phyloP scores from a whole-genome alignment of 495 filamentous ascomycete species.

The Parathielavia hyrcaniae region DNA sequence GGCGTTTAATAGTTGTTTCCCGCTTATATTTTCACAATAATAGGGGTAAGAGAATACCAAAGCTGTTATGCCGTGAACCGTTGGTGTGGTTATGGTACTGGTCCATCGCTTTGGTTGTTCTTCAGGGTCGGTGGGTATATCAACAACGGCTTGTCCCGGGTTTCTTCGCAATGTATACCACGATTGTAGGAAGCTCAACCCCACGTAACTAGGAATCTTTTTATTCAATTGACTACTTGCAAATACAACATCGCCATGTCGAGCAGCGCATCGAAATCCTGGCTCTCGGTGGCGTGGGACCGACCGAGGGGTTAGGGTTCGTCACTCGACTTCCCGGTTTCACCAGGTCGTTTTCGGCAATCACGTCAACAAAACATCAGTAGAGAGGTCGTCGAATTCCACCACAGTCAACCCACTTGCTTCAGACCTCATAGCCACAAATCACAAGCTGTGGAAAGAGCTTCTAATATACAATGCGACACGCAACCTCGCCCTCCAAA shows the following conservation, averaged over 20 bases:
- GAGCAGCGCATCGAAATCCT: too few species aligned
- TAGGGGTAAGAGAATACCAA: neutral
- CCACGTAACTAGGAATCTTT: too few species aligned
- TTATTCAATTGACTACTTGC: too few species aligned
- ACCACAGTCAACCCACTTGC: neutral
- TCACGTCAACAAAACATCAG: slow-evolving; percentile 16
- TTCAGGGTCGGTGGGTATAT: neutral
- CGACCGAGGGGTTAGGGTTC: slow-evolving; percentile 11
- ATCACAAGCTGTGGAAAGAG: neutral
- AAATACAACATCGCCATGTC: too few species aligned
- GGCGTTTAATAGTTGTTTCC: neutral
- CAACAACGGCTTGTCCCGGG: too few species aligned
- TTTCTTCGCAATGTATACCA: too few species aligned
- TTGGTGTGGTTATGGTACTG: too few species aligned
- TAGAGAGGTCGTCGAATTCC: neutral
- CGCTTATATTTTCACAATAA: neutral
- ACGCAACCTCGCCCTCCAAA: slow-evolving; percentile 12
- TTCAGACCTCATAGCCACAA: neutral
- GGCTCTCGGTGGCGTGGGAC: neutral
- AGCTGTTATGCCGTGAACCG: too few species aligned
- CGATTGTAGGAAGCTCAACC: too few species aligned
- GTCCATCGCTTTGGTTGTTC: too few species aligned
- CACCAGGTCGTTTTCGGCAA: slow-evolving; percentile 8
- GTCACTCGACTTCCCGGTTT: neutral
- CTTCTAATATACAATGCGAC: slow-evolving; percentile 2